Conservation (phyloP, 2,329 filamentous ascomycete species). For the Sclerotinia nivalis region DNA sequence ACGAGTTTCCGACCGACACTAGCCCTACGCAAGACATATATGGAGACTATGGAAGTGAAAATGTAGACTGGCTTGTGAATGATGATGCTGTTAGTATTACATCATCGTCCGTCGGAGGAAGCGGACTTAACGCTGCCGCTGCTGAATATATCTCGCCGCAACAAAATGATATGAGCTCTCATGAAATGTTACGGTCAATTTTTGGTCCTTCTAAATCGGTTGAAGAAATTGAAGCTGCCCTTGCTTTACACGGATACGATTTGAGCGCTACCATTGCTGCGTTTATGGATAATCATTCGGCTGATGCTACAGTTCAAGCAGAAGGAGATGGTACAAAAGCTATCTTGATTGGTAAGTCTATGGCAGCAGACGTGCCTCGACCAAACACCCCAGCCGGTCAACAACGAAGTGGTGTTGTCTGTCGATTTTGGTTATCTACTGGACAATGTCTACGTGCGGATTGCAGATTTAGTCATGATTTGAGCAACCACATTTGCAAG, state of each 20-base stretch:
- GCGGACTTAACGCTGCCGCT: conserved; percentile 73
- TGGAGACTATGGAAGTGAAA: conserved; percentile 88
- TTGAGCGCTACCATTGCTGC: conserved; percentile 87
- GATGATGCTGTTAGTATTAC: conserved; percentile 82
- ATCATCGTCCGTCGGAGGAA: conserved; percentile 69
- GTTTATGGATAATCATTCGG: conserved; percentile 73
- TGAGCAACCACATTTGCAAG: conserved; percentile 98
- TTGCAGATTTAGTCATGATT: conserved; percentile 94
- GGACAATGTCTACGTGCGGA: conserved; percentile 95
- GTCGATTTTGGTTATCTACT: conserved; percentile 94
- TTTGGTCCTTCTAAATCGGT: conserved; percentile 85
- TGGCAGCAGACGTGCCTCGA: conserved; percentile 69
- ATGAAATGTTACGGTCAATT: conserved; percentile 96
- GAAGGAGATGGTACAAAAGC: conserved; percentile 58
- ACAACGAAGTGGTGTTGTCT: conserved; percentile 83
- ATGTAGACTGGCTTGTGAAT: conserved; percentile 92
- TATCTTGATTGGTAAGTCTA: conserved; percentile 85
- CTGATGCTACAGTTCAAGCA: conserved; percentile 49
- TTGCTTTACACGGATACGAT: conserved; percentile 89
- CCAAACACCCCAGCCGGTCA: conserved; percentile 75
- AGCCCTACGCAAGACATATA: conserved; percentile 82
- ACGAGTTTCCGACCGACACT: conserved; percentile 84
- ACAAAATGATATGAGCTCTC: conserved; percentile 90
- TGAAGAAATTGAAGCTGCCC: conserved; percentile 89
- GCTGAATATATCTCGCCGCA: conserved; percentile 72